These are phyloP conservation scores for Hypoxylon rubiginosum DNA, from an alignment of 2,329 filamentous ascomycete species.

Conservation along the genomic window DNA sequence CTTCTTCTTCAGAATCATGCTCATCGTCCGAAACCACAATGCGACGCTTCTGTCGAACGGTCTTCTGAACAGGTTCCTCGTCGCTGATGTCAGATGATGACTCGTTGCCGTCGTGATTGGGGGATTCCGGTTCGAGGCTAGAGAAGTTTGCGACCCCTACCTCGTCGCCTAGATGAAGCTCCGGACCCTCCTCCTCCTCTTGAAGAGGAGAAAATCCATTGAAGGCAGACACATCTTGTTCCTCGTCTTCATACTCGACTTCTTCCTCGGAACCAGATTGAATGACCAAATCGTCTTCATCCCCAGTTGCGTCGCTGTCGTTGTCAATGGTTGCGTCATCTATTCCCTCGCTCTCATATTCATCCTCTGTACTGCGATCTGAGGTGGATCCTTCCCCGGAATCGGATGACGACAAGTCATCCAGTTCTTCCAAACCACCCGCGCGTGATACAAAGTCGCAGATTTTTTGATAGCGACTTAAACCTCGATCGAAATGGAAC, in stretches of 20 bases:
- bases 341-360: conserved; percentile 46
- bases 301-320: conserved; percentile 14
- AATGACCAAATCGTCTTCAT: conserved; percentile 41
- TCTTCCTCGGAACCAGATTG: conserved; percentile 32
- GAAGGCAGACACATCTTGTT: conserved; percentile 38
- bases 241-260: conserved; percentile 10
- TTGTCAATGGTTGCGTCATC: conserved; percentile 43
- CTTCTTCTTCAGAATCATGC: conserved; percentile 32
- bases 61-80: conserved; percentile 29
- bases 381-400: conserved; percentile 15
- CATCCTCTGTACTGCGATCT: conserved; percentile 39
- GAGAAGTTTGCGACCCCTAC: conserved; percentile 36
- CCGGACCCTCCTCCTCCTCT: conserved; percentile 30
- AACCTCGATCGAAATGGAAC: conserved; percentile 28
- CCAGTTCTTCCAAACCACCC: conserved; percentile 20
- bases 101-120: conserved; percentile 9
- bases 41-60: conserved; percentile 39
- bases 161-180: conserved; percentile 20
- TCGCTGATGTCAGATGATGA: conserved; percentile 32
- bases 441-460: conserved; percentile 5
- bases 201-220: conserved; percentile 46
- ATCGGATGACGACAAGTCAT: neutral
- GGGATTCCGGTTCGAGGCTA: conserved; percentile 43
- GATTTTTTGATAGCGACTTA: conserved; percentile 28
- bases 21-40: conserved; percentile 49